A percentile compares a stretch with the other conserved stretches of the same genome.
Conservation (phyloP, 2,329 filamentous ascomycete genomes). For the Claviceps paspali region DNA sequence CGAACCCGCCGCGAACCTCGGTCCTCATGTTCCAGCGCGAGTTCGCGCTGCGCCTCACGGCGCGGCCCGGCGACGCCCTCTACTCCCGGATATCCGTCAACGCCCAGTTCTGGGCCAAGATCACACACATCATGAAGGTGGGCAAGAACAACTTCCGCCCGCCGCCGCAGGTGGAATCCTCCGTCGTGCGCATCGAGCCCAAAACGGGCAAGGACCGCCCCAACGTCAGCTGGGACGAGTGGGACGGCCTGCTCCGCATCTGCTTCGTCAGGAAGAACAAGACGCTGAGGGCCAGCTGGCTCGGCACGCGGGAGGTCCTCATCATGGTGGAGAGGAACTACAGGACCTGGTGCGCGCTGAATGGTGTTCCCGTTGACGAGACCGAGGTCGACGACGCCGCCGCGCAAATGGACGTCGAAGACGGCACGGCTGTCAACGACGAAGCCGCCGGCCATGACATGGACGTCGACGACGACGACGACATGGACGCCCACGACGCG, state of each 20-base stretch:
- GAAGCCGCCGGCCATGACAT: constrained; percentile 24
- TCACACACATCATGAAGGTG: constrained; percentile 73
- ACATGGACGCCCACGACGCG: constrained; percentile 51
- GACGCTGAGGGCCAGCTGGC: constrained; percentile 66
- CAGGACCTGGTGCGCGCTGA: constrained; percentile 75
- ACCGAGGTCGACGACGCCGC: constrained; percentile 31
- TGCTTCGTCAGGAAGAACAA: constrained; percentile 66
- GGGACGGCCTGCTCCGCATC: constrained; percentile 79
- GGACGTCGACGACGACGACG: constrained; percentile 44
- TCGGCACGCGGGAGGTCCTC: constrained; percentile 67
- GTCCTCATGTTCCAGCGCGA: constrained; percentile 96
- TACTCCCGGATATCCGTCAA: constrained; percentile 89
- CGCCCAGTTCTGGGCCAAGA: constrained; percentile 68
- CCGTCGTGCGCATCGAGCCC: constrained; percentile 77
- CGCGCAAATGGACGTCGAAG: constrained; percentile 20
- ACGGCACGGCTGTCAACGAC: constrained; percentile 12
- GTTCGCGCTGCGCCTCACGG: constrained; percentile 81
- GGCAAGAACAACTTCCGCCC: constrained; percentile 94
- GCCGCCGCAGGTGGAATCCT: constrained; percentile 81
- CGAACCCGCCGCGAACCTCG: constrained; percentile 65
- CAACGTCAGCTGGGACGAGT: constrained; percentile 85
- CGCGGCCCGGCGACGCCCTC: constrained; percentile 72
- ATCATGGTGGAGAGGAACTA: constrained; percentile 78
- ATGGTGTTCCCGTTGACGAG: constrained; percentile 66
- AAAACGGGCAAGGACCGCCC: constrained; percentile 65